Base-by-base conservation (phyloP, 1,139 yeast genomes). In the Kodamaea fungicola region DNA sequence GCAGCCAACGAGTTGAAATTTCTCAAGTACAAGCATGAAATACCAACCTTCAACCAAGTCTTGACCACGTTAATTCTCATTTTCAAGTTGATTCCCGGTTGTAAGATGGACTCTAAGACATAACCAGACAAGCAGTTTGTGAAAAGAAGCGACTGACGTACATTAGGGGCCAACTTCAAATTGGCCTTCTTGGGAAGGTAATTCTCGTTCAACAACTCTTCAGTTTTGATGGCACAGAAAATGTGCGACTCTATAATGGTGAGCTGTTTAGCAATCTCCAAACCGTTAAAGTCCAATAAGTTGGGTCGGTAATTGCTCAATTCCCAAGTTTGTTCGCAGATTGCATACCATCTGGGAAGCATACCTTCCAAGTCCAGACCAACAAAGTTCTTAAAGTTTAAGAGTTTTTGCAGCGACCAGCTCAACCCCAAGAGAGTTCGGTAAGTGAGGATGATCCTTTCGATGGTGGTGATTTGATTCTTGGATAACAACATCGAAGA, bases 1-100 rank as follows among this genome's bases (percentile, higher is more conserved):
- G 96, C 86, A n/a, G 96, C 92, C 40, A 88, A 66, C 0, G 95
- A 81, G 58, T 90, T 90, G 65, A 83, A 87, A 56, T 89, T 89
- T 42, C 94, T 71, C 52, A 88, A 67, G 50, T 85, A 84, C 38
- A 83, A 69, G 51, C 95, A 81, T n/a, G 90, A 83, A 41, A 85
- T 75, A 0, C 95, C 92, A 31, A 88, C 74, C 52, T 85, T 86
- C 45, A 90, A 67, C 97, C 97, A 90, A 13, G 80, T 78, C 55
- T 83, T 83, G 28, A 89, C 62, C 34, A 77, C 67, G 47, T 78
- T 80, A 31, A 76, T 68, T 44, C 90, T 67, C 52, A 71, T 65
- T 63, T 76, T 70, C 42, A 62, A 51, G 43, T 60, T 58, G 61
- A 76, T 45, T 10, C 68, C 68, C 0, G 84, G 80, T 40, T 74